Conservation (phyloP, 495 filamentous ascomycete genomes). For the Alectoria sarmentosa region DNA sequence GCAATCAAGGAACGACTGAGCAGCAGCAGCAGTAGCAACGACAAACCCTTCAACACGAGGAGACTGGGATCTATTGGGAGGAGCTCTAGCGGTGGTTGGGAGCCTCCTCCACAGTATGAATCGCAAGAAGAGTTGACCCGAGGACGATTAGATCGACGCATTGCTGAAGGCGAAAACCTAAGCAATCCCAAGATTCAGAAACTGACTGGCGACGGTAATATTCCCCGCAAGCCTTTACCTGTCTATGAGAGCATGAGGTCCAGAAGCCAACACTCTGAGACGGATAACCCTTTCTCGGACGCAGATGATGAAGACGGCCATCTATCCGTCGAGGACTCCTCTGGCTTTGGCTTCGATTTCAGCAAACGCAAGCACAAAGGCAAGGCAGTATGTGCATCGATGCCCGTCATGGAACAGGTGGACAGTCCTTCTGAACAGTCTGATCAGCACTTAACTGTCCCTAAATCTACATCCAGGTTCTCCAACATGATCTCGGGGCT, state of each 20-base stretch:
- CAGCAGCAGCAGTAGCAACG: slow-evolving; percentile 14
- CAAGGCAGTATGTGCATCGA: not conserved
- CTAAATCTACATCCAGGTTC: slow-evolving; percentile 13
- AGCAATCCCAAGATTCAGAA: slow-evolving; percentile 22
- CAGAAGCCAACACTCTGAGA: slow-evolving; percentile 11
- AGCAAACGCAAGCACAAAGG: slow-evolving; percentile 15
- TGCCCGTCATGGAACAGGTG: not conserved
- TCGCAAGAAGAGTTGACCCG: slow-evolving; percentile 9
- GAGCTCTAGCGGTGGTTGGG: slow-evolving; percentile 9
- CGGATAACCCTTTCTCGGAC: slow-evolving; percentile 33
- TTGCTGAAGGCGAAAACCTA: slow-evolving; percentile 23
- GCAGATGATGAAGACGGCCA: slow-evolving; percentile 13
- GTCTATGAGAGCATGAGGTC: slow-evolving; percentile 29
- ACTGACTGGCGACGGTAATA: slow-evolving; percentile 20
- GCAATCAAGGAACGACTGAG: slow-evolving; percentile 21
- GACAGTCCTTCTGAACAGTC: not conserved
- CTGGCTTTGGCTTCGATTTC: slow-evolving; percentile 22
- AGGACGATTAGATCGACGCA: slow-evolving; percentile 16
- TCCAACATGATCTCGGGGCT: slow-evolving; percentile 21
- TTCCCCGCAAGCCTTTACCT: slow-evolving; percentile 22
- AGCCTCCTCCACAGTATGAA: slow-evolving; percentile 13
- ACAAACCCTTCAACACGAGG: slow-evolving; percentile 6
- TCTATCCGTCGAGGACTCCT: slow-evolving; percentile 7
- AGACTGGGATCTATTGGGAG: slow-evolving; percentile 5
- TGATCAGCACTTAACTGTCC: not conserved